These are phyloP conservation scores for Monilinia polystroma DNA, from an alignment of 2,329 filamentous ascomycete genomes.

Conservation along the genomic window DNA sequence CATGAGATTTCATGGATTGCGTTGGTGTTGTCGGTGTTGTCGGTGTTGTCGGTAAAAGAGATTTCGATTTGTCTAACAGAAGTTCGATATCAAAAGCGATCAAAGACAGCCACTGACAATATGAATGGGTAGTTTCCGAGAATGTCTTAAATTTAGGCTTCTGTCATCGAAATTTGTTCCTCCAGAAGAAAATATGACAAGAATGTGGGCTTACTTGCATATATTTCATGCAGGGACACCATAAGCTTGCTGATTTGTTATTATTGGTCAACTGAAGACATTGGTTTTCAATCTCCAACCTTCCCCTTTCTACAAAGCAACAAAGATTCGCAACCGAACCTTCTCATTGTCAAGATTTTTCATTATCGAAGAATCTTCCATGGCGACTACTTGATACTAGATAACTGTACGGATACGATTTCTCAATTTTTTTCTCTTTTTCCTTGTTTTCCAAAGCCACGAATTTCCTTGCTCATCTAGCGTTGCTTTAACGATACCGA, in stretches of 20 bases:
- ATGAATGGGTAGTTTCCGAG: conserved; percentile 19
- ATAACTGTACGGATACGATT: neutral
- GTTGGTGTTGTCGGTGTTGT: neutral
- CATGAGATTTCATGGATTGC: neutral
- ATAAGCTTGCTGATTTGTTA: conserved; percentile 11
- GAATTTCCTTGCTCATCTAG: conserved; percentile 13
- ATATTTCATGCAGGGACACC: conserved; percentile 21
- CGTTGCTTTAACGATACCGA: conserved; percentile 4
- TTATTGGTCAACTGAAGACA: conserved; percentile 14
- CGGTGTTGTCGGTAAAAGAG: conserved; percentile 3
- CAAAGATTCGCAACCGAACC: conserved; percentile 3
- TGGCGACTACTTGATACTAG: neutral
- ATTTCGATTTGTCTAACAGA: neutral
- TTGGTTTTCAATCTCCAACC: neutral
- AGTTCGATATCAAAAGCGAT: conserved; percentile 15
- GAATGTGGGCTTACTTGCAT: conserved; percentile 17
- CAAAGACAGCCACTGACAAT: conserved; percentile 21
- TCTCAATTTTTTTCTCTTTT: neutral
- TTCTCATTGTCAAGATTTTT: neutral
- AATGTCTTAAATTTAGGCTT: conserved; percentile 14
- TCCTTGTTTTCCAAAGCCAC: neutral
- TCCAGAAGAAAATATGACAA: conserved; percentile 8
- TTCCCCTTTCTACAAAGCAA: conserved; percentile 1
- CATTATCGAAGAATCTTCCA: neutral
- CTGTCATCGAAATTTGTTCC: neutral